phyloP scores from a whole-genome alignment of 768 basidiomycete genomes.

The Brasilioporus rufonigricans region DNA sequence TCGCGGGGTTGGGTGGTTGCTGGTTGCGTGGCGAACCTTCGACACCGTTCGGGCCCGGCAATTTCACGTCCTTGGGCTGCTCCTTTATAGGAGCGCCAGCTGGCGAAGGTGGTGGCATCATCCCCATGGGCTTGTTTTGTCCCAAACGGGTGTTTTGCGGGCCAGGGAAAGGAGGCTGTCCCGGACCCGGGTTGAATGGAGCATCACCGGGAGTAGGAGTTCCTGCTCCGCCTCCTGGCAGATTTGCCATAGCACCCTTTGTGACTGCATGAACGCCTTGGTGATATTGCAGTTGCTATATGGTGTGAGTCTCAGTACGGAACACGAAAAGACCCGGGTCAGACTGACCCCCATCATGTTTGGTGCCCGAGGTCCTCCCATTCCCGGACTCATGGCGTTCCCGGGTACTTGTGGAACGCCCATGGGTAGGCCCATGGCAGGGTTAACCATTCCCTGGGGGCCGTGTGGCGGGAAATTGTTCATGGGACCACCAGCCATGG shows the following conservation, averaged over 20 bases:
- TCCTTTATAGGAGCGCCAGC: slow-evolving; percentile 33
- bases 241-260: slow-evolving; percentile 29
- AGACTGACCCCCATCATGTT: slow-evolving; percentile 33
- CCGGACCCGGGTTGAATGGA: slow-evolving; percentile 36
- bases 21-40: slow-evolving; percentile 47
- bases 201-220: slow-evolving; percentile 48
- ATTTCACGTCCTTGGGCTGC: slow-evolving; percentile 35
- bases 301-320: slow-evolving; percentile 9
- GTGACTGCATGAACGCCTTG: slow-evolving; percentile 38
- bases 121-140: slow-evolving; percentile 39
- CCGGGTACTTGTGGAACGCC: slow-evolving; percentile 31
- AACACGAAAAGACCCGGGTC: not conserved
- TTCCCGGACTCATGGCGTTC: slow-evolving; percentile 35
- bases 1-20: slow-evolving; percentile 28
- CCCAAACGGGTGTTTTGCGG: slow-evolving; percentile 31
- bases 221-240: slow-evolving; percentile 35
- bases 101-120: slow-evolving; percentile 55
- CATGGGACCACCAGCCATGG: slow-evolving; percentile 36
- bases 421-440: slow-evolving; percentile 33
- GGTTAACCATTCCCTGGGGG: slow-evolving; percentile 30
- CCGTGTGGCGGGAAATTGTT: slow-evolving; percentile 31
- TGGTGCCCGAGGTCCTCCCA: slow-evolving; percentile 32
- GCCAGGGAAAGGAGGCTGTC: slow-evolving; percentile 35
- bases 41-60: slow-evolving; percentile 26
- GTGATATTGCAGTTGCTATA: slow-evolving; percentile 35